Conservation (phyloP, 179 eudicot species). For the Nepenthes alata region DNA sequence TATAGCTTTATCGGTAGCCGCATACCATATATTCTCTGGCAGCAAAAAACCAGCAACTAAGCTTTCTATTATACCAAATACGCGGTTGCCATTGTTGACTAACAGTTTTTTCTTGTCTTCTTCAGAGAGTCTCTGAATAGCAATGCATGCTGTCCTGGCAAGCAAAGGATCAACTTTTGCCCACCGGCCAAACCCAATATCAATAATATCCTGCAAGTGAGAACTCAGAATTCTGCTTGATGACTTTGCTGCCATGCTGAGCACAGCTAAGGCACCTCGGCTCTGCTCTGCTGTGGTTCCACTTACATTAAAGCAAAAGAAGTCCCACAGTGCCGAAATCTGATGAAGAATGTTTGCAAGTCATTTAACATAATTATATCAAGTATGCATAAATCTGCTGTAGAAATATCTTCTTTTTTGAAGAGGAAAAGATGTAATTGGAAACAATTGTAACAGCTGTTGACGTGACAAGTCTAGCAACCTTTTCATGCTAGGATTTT, state of each 20-base stretch:
- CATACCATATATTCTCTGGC: conserved; percentile 80
- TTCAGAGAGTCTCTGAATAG: conserved; percentile 76
- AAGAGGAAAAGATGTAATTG: too few species aligned
- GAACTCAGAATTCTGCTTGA: conserved; percentile 59
- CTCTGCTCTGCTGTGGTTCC: conserved; percentile 88
- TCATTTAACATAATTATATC: too few species aligned
- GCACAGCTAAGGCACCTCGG: conserved; percentile 77
- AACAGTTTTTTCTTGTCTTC: conserved; percentile 79
- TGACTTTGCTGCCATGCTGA: conserved; percentile 93
- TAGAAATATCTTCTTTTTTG: too few species aligned
- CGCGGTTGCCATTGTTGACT: conserved; percentile 44
- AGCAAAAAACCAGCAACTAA: conserved; percentile 60
- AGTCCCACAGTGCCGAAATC: conserved; percentile 93
- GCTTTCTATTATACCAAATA: conserved; percentile 61
- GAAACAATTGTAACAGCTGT: too few species aligned
- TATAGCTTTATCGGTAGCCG: conserved; percentile 84
- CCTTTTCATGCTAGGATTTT: too few species aligned
- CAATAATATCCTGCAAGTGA: conserved; percentile 85
- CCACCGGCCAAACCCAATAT: conserved; percentile 97
- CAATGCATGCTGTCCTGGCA: conserved; percentile 85
- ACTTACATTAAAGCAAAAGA: conserved; percentile 79
- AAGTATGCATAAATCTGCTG: too few species aligned
- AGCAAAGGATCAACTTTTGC: conserved; percentile 96
- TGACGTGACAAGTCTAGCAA: too few species aligned
- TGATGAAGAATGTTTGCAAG: conserved; percentile 17